These are phyloP conservation scores for Argentina anserina DNA, from an alignment of 306 rosid genomes.

Conservation along the genomic window DNA sequence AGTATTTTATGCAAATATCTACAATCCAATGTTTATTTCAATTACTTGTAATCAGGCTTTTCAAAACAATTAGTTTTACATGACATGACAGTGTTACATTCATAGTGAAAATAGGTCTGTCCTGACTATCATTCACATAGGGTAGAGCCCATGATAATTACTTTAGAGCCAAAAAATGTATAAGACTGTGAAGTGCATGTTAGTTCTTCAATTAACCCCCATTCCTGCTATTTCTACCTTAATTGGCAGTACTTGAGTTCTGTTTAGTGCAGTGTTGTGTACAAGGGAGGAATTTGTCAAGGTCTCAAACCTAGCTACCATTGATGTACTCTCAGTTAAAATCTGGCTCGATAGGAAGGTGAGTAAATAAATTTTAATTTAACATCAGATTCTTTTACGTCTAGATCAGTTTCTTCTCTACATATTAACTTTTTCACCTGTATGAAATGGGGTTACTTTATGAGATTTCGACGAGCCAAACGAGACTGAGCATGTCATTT, in stretches of 20 bases:
- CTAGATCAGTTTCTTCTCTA: not conserved
- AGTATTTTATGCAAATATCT: not conserved
- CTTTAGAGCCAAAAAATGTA: not conserved
- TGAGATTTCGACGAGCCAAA: not conserved
- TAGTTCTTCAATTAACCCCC: conserved; percentile 6
- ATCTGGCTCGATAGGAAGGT: conserved; percentile 52
- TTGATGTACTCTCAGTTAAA: conserved; percentile 49
- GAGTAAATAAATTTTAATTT: conserved; percentile 15
- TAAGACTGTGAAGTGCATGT: not conserved
- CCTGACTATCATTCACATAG: not conserved
- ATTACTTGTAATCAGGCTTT: not conserved
- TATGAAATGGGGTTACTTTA: not conserved
- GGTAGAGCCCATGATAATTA: not conserved
- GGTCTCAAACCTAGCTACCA: conserved; percentile 47
- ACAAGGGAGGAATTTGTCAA: conserved; percentile 54
- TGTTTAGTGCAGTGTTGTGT: conserved; percentile 50
- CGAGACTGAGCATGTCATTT: not conserved
- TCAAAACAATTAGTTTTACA: not conserved
- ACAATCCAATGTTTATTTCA: not conserved
- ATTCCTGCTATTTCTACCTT: conserved; percentile 20
- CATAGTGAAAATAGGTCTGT: not conserved
- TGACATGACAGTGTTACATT: not conserved
- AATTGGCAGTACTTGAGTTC: conserved; percentile 23
- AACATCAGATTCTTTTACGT: not conserved
- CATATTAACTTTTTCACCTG: not conserved